These are phyloP conservation scores for Tardiomyces depauwii DNA, from an alignment of 1,139 yeast genomes.

Conservation along the genomic window DNA sequence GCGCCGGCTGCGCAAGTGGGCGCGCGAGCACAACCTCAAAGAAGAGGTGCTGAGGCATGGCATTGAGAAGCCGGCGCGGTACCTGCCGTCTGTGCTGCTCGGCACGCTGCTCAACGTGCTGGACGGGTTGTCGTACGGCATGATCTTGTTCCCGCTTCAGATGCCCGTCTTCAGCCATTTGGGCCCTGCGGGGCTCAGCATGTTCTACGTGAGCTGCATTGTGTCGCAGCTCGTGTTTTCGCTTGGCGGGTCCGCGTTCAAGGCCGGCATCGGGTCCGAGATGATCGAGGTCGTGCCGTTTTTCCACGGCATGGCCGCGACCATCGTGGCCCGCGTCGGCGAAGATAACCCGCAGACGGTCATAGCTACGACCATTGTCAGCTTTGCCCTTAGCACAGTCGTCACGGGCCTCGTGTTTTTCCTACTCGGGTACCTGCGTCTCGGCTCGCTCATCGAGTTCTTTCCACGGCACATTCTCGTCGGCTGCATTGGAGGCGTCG, in stretches of 20 bases:
- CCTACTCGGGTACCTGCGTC: conserved; percentile 58
- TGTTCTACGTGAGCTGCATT: conserved; percentile 87
- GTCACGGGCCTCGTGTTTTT: conserved; percentile 80
- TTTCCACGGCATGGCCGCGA: conserved; percentile 86
- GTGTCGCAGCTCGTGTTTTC: conserved; percentile 83
- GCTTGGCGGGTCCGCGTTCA: conserved; percentile 81
- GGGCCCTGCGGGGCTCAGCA: conserved; percentile 84
- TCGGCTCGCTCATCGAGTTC: conserved; percentile 85
- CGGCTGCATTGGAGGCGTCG: conserved; percentile 98
- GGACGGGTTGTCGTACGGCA: conserved; percentile 92
- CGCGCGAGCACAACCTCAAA: conserved; percentile 4
- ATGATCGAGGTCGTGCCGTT: conserved; percentile 98
- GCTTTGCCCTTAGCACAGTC: conserved; percentile 74
- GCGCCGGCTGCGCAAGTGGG: not conserved
- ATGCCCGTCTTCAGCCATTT: conserved; percentile 63
- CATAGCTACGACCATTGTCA: conserved; percentile 75
- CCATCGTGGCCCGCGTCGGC: conserved; percentile 53
- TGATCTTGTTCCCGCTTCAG: conserved; percentile 91
- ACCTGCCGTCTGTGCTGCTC: conserved; percentile 66
- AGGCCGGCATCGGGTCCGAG: conserved; percentile 87
- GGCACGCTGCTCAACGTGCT: conserved; percentile 78
- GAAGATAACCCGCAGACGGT: conserved; percentile 46
- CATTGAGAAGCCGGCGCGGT: conserved; percentile 32
- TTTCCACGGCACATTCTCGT: conserved; percentile 93
- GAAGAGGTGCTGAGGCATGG: conserved; percentile 6